These are phyloP conservation scores for Chromera velia DNA, from an alignment of 73 alveolate species.

Conservation along the genomic window DNA sequence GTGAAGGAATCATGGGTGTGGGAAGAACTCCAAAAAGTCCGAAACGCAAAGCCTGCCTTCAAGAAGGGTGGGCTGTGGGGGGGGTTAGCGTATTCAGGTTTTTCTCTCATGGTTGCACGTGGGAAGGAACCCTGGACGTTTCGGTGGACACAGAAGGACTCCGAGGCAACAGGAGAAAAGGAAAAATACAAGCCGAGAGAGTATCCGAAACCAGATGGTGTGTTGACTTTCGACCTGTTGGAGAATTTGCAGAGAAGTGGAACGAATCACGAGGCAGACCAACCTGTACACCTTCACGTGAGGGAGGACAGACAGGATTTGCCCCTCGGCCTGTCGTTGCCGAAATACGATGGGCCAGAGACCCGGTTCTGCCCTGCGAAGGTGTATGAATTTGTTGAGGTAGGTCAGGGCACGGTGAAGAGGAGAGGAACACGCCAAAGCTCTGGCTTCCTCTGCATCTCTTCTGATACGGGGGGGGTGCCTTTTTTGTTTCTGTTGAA, in stretches of 20 bases:
- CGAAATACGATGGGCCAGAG: conserved; percentile 79
- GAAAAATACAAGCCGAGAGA: conserved; percentile 56
- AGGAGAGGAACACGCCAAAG: too few species aligned
- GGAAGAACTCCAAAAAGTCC: conserved; percentile 47
- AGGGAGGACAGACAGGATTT: conserved; percentile 16
- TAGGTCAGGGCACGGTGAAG: conserved; percentile 17
- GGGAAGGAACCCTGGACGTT: conserved; percentile 50
- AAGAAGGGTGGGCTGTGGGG: conserved; percentile 14
- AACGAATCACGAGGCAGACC: conserved; percentile 80
- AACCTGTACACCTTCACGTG: conserved; percentile 82
- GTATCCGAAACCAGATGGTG: conserved; percentile 83
- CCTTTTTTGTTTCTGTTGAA: too few species aligned
- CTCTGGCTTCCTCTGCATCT: too few species aligned
- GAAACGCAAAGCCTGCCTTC: conserved; percentile 27
- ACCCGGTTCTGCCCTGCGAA: conserved; percentile 89
- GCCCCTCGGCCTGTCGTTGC: conserved; percentile 32
- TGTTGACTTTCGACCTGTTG: conserved; percentile 77
- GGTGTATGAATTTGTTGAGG: conserved; percentile 75
- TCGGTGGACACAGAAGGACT: conserved; percentile 49
- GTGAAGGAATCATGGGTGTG: conserved; percentile 48
- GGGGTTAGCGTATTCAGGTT: conserved; percentile 22
- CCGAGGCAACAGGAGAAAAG: conserved; percentile 26
- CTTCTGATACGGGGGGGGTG: too few species aligned
- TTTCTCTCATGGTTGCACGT: conserved; percentile 17
- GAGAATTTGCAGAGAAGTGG: conserved; percentile 67